Conservation (phyloP, 495 filamentous ascomycete genomes). For the Podospora didyma region DNA sequence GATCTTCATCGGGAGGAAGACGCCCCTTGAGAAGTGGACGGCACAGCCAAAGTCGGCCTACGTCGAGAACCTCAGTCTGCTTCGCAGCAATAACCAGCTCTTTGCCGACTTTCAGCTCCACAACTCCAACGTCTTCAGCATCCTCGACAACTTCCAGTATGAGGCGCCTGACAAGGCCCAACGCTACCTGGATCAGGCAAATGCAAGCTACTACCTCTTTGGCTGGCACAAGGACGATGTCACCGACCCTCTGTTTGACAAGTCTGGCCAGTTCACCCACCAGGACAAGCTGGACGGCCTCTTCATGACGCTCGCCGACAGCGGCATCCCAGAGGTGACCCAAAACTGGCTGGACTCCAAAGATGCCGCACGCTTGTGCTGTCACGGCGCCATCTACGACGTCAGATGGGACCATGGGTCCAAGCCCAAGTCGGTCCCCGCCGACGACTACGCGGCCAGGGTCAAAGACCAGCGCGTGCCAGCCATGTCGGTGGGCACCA, state of each 20-base stretch:
- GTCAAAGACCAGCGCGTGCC: neutral
- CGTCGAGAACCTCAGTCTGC: slow-evolving; percentile 25
- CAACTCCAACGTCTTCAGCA: slow-evolving; percentile 48
- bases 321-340: neutral
- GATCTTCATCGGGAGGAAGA: slow-evolving; percentile 45
- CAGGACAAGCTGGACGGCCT: neutral
- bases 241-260: slow-evolving; percentile 18
- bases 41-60: slow-evolving; percentile 6
- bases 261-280: neutral
- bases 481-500: slow-evolving; percentile 40
- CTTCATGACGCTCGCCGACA: neutral
- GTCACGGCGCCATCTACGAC: slow-evolving; percentile 46
- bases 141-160: slow-evolving; percentile 45
- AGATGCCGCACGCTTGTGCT: slow-evolving; percentile 6
- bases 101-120: slow-evolving; percentile 51
- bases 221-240: slow-evolving; percentile 44
- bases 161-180: neutral
- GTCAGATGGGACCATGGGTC: slow-evolving; percentile 33
- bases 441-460: slow-evolving; percentile 11
- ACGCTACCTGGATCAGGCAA: slow-evolving; percentile 26
- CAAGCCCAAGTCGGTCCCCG: slow-evolving; percentile 26
- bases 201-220: slow-evolving; percentile 45
- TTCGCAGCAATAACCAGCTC: slow-evolving; percentile 41
- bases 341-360: slow-evolving; percentile 2
- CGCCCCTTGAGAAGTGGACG: slow-evolving; percentile 15